Conservation (phyloP, 1,284 basidiomycete genomes). For the Ustilago cynodontis region DNA sequence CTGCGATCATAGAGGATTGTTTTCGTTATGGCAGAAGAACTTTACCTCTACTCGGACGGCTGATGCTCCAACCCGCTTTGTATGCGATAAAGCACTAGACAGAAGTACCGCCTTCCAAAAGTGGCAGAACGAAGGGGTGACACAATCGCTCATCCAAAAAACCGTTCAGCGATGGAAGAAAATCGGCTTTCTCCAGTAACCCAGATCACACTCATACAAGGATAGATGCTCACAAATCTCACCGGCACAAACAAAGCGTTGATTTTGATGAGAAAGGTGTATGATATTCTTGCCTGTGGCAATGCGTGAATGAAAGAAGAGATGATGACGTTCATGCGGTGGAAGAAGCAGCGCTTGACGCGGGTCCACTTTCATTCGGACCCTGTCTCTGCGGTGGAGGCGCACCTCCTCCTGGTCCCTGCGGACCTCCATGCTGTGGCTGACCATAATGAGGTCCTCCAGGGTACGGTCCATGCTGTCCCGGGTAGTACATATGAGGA, state of each 20-base stretch:
- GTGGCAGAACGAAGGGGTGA: conserved; percentile 28
- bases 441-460: conserved; percentile 31
- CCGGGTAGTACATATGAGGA: conserved; percentile 41
- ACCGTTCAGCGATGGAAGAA: conserved; percentile 32
- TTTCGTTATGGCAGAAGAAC: conserved; percentile 37
- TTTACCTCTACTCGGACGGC: conserved; percentile 10
- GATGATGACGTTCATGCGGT: conserved; percentile 14
- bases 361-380: conserved; percentile 24
- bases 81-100: conserved; percentile 17
- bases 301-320: background rate
- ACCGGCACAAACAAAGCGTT: background rate
- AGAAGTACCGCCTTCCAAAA: conserved; percentile 10
- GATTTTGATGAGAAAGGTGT: conserved; percentile 6
- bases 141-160: conserved; percentile 26
- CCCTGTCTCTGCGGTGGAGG: conserved; percentile 17
- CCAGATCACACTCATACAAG: background rate
- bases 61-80: conserved; percentile 6
- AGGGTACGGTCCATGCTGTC: conserved; percentile 27
- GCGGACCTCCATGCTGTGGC: conserved; percentile 17
- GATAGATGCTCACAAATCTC: background rate
- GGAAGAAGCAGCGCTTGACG: conserved; percentile 41
- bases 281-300: background rate
- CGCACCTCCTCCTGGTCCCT: conserved; percentile 14
- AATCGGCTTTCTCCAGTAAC: conserved; percentile 31
- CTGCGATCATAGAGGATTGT: conserved; percentile 33